phyloP scores from a whole-genome alignment of 495 filamentous ascomycete genomes.

The Tirmania nivea region DNA sequence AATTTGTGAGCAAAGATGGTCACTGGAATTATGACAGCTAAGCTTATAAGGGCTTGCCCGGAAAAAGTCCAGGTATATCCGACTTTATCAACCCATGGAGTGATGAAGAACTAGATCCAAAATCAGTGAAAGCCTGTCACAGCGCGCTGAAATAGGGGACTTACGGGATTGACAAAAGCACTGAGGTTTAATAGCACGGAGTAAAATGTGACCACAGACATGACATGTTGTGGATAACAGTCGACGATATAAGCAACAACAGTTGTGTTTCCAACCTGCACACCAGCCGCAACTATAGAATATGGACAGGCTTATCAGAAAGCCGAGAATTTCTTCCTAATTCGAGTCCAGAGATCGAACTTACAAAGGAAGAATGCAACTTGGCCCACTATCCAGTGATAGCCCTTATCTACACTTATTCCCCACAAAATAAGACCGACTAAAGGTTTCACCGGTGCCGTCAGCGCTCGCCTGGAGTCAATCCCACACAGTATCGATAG shows the following conservation, averaged over 20 bases:
- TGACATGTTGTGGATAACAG: slow-evolving; percentile 35
- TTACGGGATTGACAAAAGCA: slow-evolving; percentile 21
- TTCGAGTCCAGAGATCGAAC: slow-evolving; percentile 14
- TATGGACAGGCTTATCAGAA: slow-evolving; percentile 8
- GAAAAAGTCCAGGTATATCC: slow-evolving; percentile 40
- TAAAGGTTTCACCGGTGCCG: not conserved
- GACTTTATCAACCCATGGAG: slow-evolving; percentile 28
- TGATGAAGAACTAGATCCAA: slow-evolving; percentile 29
- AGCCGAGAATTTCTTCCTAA: slow-evolving; percentile 34
- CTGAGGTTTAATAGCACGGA: slow-evolving; percentile 36
- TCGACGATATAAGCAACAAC: slow-evolving; percentile 36
- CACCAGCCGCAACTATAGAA: slow-evolving; percentile 31
- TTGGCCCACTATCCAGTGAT: slow-evolving; percentile 41
- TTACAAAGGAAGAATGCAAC: slow-evolving; percentile 32
- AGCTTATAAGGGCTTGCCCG: slow-evolving; percentile 29
- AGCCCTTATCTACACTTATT: slow-evolving; percentile 31
- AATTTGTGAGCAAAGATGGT: slow-evolving; percentile 27
- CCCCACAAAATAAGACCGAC: slow-evolving; percentile 33
- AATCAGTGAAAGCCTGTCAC: not conserved
- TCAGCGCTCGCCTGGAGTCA: not conserved
- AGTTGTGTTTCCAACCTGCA: slow-evolving; percentile 40
- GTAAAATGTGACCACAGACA: slow-evolving; percentile 39
- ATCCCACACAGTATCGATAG: not conserved
- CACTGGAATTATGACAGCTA: slow-evolving; percentile 24
- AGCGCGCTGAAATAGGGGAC: not conserved